A percentile compares a stretch with the other conserved stretches of the same genome.
These are phyloP conservation scores for Lentinula aciculospora DNA, from an alignment of 768 basidiomycete species.

Conservation along the genomic window DNA sequence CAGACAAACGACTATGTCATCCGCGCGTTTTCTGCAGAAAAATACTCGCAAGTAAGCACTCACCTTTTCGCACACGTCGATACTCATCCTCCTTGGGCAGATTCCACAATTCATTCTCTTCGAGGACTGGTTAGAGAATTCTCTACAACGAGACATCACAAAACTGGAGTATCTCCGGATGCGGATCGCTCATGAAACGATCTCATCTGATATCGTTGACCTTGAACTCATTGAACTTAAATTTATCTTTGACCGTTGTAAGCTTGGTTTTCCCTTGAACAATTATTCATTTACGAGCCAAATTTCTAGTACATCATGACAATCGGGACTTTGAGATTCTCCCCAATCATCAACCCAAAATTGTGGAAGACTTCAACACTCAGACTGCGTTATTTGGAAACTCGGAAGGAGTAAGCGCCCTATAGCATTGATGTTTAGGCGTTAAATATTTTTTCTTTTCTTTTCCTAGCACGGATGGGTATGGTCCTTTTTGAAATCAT, in stretches of 20 bases:
- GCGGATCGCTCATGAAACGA: slow-evolving; percentile 69
- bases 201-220: slow-evolving; percentile 68
- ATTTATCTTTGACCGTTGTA: slow-evolving; percentile 74
- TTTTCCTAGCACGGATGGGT: slow-evolving; percentile 63
- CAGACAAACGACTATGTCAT: slow-evolving; percentile 79
- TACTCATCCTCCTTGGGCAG: slow-evolving; percentile 26
- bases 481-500: slow-evolving; percentile 63
- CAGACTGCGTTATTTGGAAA: slow-evolving; percentile 67
- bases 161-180: slow-evolving; percentile 84
- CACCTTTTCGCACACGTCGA: background rate
- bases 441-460: background rate
- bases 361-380: slow-evolving; percentile 45
- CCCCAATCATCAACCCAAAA: slow-evolving; percentile 69
- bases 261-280: slow-evolving; percentile 15
- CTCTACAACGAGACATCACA: slow-evolving; percentile 76
- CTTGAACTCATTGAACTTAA: slow-evolving; percentile 82
- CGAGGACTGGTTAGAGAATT: slow-evolving; percentile 77
- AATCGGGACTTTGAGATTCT: slow-evolving; percentile 83
- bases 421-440: background rate
- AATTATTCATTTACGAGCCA: background rate
- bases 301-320: slow-evolving; percentile 65
- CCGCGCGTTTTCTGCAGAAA: slow-evolving; percentile 73
- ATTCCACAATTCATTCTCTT: slow-evolving; percentile 83
- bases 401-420: slow-evolving; percentile 50
- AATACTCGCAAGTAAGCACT: slow-evolving; percentile 67